Evolutionary conservation across 2,329 filamentous ascomycete genomes (phyloP), one percentile per base, ranked within the genome.

Genomic region (Fusarium graminum): DNA sequence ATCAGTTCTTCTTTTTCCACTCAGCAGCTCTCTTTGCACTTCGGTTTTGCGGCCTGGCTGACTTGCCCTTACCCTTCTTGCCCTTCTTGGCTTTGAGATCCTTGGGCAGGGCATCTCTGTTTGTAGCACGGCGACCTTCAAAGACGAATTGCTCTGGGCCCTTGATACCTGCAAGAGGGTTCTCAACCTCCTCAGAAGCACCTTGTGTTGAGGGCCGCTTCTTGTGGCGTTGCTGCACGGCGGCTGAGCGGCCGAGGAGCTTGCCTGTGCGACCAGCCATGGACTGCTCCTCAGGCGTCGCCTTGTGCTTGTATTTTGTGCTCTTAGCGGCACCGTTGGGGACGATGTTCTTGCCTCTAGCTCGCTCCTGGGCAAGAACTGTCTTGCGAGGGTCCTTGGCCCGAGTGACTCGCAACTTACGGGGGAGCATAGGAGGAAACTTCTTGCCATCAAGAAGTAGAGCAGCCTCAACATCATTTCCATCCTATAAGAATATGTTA

Each of bases 401-500:
- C 62, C 95, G 89, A 45, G 88, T 90, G 44, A 99, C 94, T 52
- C 95, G 91, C 32, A 99, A 83, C 68, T 90, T 86, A 43, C 95
- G 89, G 11, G 94, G 94, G n/a, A 98, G 88, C 87, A 97, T 90
- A 17, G 94, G 94, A 16, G 94, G 93, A 74, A 94, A 98, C 72
- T 92, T 95, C 83, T 98, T 97, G 64, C 89, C 94, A 76, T 97
- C 87, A 63, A 94, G 87, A 38, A 96, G 85, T 13, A 99, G 85
- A 3, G 95, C 95, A n/a, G 91, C 87, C 79, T 99, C 95, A 43
- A 99, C 94, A 42, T 90, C 84, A 72, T 96, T 97, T 65, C 85
- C 88, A 72, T 98, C 92, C 82, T 90, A 72, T 36, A 19, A n/a
- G 47, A 34, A 17, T 10, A 46, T 28, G 42, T 63, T 56, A 69